Conservation (phyloP, 305 asterid species). For the Solanum hybrid region DNA sequence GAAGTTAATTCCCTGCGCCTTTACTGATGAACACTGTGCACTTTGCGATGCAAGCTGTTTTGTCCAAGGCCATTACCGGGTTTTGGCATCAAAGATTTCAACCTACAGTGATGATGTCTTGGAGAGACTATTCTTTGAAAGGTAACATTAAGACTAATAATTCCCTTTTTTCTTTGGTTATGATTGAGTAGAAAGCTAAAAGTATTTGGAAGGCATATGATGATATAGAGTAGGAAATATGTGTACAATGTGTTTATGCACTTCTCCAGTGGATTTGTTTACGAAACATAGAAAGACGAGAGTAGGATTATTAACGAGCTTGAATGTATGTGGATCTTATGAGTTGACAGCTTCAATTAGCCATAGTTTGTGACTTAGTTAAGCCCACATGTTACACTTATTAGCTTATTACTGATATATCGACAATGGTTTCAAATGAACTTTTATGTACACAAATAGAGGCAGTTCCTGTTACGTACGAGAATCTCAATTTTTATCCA, state of each 20-base stretch:
- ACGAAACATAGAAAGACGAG: neutral
- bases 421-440: too few species aligned
- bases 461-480: too few species aligned
- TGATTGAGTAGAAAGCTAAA: neutral
- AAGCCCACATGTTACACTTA: neutral
- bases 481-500: too few species aligned
- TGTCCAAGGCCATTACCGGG: constrained; percentile 80
- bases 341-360: neutral
- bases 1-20: constrained; percentile 76
- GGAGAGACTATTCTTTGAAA: constrained; percentile 86
- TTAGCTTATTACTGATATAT: neutral
- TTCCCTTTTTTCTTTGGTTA: neutral
- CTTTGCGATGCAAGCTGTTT: constrained; percentile 86
- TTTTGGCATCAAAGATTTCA: constrained; percentile 77
- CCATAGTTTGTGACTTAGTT: neutral
- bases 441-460: too few species aligned
- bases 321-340: neutral
- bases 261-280: neutral
- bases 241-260: neutral
- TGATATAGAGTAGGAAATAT: neutral
- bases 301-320: neutral
- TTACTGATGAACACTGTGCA: constrained; percentile 85
- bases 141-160: constrained; percentile 25
- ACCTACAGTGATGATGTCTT: constrained; percentile 59
- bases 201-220: neutral